Conservation (phyloP, 2,329 filamentous ascomycete genomes). For the Diaporthe helianthi region DNA sequence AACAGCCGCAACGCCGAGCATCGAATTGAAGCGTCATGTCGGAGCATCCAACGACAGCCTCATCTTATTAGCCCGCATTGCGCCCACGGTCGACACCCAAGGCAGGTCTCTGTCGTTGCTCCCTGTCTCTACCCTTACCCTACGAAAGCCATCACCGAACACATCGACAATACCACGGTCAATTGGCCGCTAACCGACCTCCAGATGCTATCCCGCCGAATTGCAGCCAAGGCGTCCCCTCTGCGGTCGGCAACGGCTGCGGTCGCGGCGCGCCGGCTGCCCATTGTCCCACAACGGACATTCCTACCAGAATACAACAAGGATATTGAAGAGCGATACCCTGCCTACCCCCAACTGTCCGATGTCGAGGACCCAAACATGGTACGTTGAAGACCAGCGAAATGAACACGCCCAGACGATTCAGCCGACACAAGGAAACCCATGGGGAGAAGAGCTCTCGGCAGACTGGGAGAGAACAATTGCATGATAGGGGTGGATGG, state of each 20-base stretch:
- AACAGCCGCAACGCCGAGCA: not conserved
- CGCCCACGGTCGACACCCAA: constrained; percentile 44
- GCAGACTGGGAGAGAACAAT: not conserved
- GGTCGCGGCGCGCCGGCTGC: constrained; percentile 55
- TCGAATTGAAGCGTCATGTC: constrained; percentile 15
- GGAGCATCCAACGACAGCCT: not conserved
- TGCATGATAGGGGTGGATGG: constrained; percentile 56
- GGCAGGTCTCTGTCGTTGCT: constrained; percentile 38
- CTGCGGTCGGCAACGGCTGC: constrained; percentile 53
- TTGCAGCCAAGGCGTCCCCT: constrained; percentile 57
- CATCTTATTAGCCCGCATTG: not conserved
- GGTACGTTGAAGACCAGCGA: constrained; percentile 26
- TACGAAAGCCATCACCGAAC: no score
- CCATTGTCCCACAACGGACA: constrained; percentile 62
- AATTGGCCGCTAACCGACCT: not conserved
- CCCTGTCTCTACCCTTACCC: not conserved
- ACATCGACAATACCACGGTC: not conserved
- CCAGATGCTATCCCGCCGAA: constrained; percentile 68
- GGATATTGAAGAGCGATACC: constrained; percentile 60
- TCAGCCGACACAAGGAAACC: not conserved
- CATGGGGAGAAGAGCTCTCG: not conserved
- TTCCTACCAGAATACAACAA: constrained; percentile 61
- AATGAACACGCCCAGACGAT: not conserved
- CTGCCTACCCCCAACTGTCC: constrained; percentile 54
- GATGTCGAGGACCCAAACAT: constrained; percentile 67